A percentile compares a stretch with the other conserved stretches of the same genome.
These are phyloP conservation scores for Colletotrichum costaricense DNA, from an alignment of 2,329 filamentous ascomycete species.

Conservation along the genomic window DNA sequence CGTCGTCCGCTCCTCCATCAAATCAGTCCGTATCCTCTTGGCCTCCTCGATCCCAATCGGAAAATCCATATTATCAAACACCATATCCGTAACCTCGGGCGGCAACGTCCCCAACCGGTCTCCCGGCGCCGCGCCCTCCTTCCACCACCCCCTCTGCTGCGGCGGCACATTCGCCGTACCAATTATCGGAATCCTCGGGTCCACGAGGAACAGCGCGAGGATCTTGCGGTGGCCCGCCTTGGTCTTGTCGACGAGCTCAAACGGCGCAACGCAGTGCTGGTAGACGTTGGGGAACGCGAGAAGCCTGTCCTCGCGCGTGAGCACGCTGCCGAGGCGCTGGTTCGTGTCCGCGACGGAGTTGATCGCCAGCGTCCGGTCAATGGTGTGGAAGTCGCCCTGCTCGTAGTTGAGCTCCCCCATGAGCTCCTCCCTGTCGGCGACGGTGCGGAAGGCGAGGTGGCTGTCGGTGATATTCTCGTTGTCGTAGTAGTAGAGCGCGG, in stretches of 20 bases:
- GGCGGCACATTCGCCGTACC: slow-evolving; percentile 58
- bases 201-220: slow-evolving; percentile 70
- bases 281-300: slow-evolving; percentile 66
- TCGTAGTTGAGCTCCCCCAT: slow-evolving; percentile 40
- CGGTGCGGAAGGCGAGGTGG: slow-evolving; percentile 61
- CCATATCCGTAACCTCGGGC: slow-evolving; percentile 38
- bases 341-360: slow-evolving; percentile 33
- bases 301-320: slow-evolving; percentile 58
- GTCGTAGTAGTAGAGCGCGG: slow-evolving; percentile 72
- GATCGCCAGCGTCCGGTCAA: slow-evolving; percentile 50
- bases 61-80: slow-evolving; percentile 39
- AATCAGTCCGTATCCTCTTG: slow-evolving; percentile 38
- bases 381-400: slow-evolving; percentile 47
- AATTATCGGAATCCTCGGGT: slow-evolving; percentile 60
- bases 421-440: slow-evolving; percentile 45
- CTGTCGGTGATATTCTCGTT: slow-evolving; percentile 68
- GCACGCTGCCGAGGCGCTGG: slow-evolving; percentile 60
- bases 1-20: slow-evolving; percentile 43
- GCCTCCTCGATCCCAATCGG: slow-evolving; percentile 40
- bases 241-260: slow-evolving; percentile 61
- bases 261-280: slow-evolving; percentile 64
- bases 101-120: slow-evolving; percentile 29
- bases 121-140: slow-evolving; percentile 27
- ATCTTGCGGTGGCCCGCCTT: slow-evolving; percentile 69
- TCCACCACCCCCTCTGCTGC: slow-evolving; percentile 54